phyloP scores from a whole-genome alignment of 306 rosid genomes.

The Betula pendula region DNA sequence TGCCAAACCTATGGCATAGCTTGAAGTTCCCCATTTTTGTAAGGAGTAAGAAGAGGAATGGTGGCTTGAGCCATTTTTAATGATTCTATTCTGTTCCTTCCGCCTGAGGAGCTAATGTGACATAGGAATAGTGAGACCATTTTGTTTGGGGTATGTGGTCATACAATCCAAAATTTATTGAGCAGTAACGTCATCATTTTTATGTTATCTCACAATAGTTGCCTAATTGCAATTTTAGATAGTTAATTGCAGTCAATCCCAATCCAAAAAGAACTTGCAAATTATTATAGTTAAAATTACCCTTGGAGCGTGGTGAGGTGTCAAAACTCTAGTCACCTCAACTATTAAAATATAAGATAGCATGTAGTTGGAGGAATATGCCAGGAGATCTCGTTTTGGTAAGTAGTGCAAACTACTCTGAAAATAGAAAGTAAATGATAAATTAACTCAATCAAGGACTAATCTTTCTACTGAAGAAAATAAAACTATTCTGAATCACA shows the following conservation, averaged over 20 bases:
- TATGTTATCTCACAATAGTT: too few species aligned
- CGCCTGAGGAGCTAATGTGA: too few species aligned
- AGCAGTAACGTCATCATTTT: too few species aligned
- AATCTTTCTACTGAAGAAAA: background rate
- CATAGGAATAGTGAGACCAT: too few species aligned
- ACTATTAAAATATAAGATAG: constrained; percentile 37
- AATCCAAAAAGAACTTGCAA: too few species aligned
- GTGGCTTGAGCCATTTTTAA: background rate
- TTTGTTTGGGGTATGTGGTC: too few species aligned
- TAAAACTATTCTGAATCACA: background rate
- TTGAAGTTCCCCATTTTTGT: constrained; percentile 34
- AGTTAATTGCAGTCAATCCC: too few species aligned
- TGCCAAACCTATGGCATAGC: constrained; percentile 31
- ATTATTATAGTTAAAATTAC: background rate
- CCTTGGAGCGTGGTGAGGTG: constrained; percentile 50
- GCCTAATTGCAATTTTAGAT: too few species aligned
- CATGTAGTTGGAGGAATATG: constrained; percentile 46
- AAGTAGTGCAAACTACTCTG: constrained; percentile 50
- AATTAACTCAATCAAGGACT: background rate
- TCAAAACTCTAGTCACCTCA: constrained; percentile 39
- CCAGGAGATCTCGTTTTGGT: constrained; percentile 30
- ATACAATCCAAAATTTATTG: too few species aligned
- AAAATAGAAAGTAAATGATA: background rate
- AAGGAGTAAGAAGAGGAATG: constrained; percentile 28
- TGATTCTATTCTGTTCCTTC: background rate